Conservation (phyloP, 202 grass and related monocot genomes). For the Schoenoplectus tabernaemontani region DNA sequence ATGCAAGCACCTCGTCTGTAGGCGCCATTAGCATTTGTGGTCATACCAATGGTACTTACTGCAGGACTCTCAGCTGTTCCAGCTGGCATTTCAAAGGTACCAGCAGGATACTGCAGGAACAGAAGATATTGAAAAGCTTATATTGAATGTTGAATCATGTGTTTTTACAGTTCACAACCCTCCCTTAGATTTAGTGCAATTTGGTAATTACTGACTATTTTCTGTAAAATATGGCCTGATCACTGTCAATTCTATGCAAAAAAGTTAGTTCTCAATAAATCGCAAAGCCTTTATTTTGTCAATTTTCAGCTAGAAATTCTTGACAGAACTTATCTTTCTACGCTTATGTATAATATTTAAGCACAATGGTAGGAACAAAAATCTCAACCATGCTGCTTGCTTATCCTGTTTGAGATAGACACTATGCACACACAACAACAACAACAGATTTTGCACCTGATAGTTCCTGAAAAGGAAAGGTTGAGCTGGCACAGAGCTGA, state of each 20-base stretch:
- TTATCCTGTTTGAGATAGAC: conserved; percentile 6
- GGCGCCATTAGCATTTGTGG: conserved; percentile 53
- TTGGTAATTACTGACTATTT: not conserved
- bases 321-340: not conserved
- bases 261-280: not conserved
- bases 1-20: conserved; percentile 79
- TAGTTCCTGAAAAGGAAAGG: conserved; percentile 96
- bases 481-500: conserved; percentile 87
- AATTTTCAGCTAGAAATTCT: not conserved
- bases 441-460: conserved; percentile 49
- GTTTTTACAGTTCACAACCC: conserved; percentile 2
- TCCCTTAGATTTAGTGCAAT: not conserved
- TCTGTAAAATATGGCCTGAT: not conserved
- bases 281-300: not conserved
- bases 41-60: conserved; percentile 33
- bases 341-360: not conserved
- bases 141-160: not conserved
- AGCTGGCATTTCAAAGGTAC: conserved; percentile 66
- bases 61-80: conserved; percentile 76
- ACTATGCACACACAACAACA: conserved; percentile 12
- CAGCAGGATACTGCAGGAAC: conserved; percentile 68
- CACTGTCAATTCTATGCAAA: not conserved
- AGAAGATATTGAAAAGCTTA: not conserved
- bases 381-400: not conserved
- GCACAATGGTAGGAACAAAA: not conserved